A percentile compares a stretch with the other conserved stretches of the same genome.
Evolutionary conservation across 305 asterid species (phyloP).

Genomic region (Fraxinus xanthoxyloides): DNA sequence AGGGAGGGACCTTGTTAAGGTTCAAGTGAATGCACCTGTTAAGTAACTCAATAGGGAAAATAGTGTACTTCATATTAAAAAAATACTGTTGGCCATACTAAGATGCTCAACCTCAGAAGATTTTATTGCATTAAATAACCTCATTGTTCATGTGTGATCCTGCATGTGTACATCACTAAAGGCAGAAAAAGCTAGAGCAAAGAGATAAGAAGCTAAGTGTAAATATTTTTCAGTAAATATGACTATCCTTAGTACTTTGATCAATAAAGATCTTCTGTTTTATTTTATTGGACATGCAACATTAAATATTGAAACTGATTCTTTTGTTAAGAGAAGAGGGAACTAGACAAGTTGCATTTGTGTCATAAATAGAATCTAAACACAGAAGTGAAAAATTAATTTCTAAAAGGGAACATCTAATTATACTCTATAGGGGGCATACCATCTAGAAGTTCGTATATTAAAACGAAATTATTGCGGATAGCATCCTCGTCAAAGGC

Average conservation of each 20-base stretch:
- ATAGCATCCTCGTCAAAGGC: conserved; percentile 98
- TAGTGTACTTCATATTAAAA: neutral
- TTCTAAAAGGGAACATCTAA: neutral
- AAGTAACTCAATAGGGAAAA: neutral
- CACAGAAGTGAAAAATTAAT: neutral
- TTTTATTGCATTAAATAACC: neutral
- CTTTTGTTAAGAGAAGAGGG: neutral
- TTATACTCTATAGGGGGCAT: conserved; percentile 27
- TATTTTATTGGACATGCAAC: neutral
- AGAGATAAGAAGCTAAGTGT: neutral
- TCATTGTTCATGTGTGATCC: neutral
- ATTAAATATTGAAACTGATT: neutral
- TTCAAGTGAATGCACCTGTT: conserved; percentile 6
- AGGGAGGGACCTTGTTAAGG: neutral
- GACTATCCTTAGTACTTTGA: neutral
- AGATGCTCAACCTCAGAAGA: neutral
- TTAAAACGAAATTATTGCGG: conserved; percentile 92
- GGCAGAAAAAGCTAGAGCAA: neutral
- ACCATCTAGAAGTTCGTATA: conserved; percentile 96
- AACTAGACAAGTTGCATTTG: neutral
- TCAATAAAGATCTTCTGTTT: neutral
- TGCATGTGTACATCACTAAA: neutral
- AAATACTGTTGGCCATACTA: neutral
- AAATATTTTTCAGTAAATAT: neutral
- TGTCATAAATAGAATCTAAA: neutral